Evolutionary conservation across 176 grass and related monocot species (phyloP).

Genomic region (Hsuehochloa calcarea): DNA sequence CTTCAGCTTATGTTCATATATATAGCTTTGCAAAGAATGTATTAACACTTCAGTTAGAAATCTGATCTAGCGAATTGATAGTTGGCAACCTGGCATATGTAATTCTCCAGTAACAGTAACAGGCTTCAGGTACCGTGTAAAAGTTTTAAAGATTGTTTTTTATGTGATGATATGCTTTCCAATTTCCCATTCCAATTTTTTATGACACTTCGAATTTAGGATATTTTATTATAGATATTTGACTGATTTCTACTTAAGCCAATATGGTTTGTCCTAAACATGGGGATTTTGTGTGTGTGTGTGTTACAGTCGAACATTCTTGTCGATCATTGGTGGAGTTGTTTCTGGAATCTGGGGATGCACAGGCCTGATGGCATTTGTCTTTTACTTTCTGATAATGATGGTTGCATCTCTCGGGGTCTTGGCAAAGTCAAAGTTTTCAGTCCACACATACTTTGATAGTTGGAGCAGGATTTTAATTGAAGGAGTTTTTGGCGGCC

Average conservation of each 20-base stretch:
- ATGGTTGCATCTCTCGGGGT: slow-evolving; percentile 56
- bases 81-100: background rate
- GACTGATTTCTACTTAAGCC: background rate
- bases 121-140: background rate
- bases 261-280: slow-evolving; percentile 17
- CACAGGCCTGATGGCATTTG: slow-evolving; percentile 71
- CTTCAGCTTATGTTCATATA: background rate
- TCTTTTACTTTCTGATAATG: slow-evolving; percentile 94
- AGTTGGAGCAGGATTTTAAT: slow-evolving; percentile 80
- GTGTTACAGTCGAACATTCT: slow-evolving; percentile 74
- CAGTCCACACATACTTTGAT: slow-evolving; percentile 75
- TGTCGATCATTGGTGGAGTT: slow-evolving; percentile 90
- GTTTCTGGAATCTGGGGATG: slow-evolving; percentile 90
- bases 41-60: background rate
- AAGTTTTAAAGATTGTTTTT: background rate
- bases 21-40: background rate
- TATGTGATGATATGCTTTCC: background rate
- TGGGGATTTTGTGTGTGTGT: background rate
- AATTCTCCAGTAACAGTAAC: background rate
- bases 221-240: background rate
- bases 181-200: background rate
- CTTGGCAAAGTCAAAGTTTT: slow-evolving; percentile 79
- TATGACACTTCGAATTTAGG: background rate
- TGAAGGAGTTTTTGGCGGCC: slow-evolving; percentile 83
- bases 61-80: background rate